Base-by-base conservation (phyloP, 1,284 basidiomycete species). In the Lentinula novae-zelandiae region DNA sequence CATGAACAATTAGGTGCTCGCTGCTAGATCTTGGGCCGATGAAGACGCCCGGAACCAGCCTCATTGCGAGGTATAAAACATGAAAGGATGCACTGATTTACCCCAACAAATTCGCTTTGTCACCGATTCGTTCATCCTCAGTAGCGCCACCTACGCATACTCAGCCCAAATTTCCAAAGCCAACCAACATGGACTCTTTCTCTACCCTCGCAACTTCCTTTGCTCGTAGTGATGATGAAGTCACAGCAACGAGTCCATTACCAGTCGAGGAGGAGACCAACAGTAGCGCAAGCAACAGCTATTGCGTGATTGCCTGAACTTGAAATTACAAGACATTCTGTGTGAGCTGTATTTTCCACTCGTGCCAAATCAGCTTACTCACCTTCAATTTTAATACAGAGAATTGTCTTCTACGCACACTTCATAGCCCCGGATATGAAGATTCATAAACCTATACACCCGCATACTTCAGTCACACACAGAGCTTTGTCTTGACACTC, bases 241-340 rank as follows among this genome's bases (percentile, higher is more conserved):
- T 33, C 48, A 44, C 22, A 38, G 20, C 33, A 17, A 22, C 57
- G 49, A 51, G 42, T 20, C 44, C 44, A 2, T 20, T 42, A 15
- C 57, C 57, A n/a, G 49, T 58, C 17, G 57, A 58, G 3, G 57
- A 58, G 31, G 57, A 58, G 48, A 46, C 39, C 50, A 40, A 51
- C 13, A 34, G 50, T 10, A 34, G 50, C 27, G 57, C 36, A 33
- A 52, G 48, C 49, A 53, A 52, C 9, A 58, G 57, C 38, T 27
- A 42, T 15, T 58, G 57, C 39, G 50, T 58, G 5, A 58, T 58
- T 36, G 57, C 57, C n/a, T 58, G 34, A 51, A 52, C 13, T 15
- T 22, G 4, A 8, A 39, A 6, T 22, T 2, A n/a, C 13, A 0
- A 12, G 9, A 27, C 10, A 13, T 54, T 42, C 10, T 39, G 20